A percentile compares a stretch with the other conserved stretches of the same genome.
Evolutionary conservation across 768 basidiomycete species (phyloP).

Genomic region (Asterophora lycoperdoides): DNA sequence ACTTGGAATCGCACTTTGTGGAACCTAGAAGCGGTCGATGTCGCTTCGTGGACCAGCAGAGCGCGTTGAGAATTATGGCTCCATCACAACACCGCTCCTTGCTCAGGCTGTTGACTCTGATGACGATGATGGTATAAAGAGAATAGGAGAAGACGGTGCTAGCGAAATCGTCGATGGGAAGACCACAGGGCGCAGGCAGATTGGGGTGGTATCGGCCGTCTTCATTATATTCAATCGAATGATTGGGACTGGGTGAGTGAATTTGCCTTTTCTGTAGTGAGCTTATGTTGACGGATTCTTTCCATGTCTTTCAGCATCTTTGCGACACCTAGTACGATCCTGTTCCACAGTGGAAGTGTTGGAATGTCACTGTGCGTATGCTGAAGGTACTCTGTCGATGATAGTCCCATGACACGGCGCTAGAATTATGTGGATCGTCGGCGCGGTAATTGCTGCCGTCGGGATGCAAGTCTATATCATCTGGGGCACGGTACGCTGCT

Average conservation of each 20-base stretch:
- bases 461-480: slow-evolving; percentile 40
- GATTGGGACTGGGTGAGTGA: slow-evolving; percentile 37
- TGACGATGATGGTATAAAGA: background rate
- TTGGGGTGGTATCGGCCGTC: slow-evolving; percentile 31
- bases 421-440: slow-evolving; percentile 41
- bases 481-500: slow-evolving; percentile 32
- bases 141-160: background rate
- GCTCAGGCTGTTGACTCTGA: background rate
- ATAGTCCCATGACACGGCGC: background rate
- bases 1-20: too few species aligned
- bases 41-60: slow-evolving; percentile 6
- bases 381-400: background rate
- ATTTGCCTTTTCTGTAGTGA: background rate
- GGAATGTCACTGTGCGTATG: slow-evolving; percentile 33
- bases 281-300: background rate
- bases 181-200: slow-evolving; percentile 10
- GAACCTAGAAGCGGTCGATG: background rate
- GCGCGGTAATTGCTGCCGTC: slow-evolving; percentile 34
- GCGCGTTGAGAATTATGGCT: slow-evolving; percentile 5
- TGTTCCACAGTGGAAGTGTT: slow-evolving; percentile 36
- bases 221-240: slow-evolving; percentile 43
- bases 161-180: slow-evolving; percentile 2
- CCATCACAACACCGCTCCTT: slow-evolving; percentile 4
- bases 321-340: slow-evolving; percentile 38
- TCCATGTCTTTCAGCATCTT: slow-evolving; percentile 25